Percentiles rank a stretch among this genome's conserved stretches.
Conservation (phyloP, 1,284 basidiomycete genomes). For the Malassezia psittaci region DNA sequence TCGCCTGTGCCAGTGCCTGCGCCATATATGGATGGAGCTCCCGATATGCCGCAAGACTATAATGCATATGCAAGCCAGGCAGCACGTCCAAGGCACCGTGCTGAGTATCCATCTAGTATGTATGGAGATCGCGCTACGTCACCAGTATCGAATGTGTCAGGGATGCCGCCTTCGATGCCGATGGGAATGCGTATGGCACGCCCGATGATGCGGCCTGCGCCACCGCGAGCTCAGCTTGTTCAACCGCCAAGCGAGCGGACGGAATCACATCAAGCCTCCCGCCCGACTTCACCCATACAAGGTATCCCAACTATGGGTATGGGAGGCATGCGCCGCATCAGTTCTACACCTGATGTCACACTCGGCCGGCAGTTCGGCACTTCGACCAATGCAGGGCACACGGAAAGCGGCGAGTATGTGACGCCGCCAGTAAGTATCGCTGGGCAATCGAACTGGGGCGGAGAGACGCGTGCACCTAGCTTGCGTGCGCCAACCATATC, state of each 20-base stretch:
- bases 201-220: not conserved
- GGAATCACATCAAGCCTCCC: not conserved
- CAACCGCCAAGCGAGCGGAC: slow-evolving; percentile 11
- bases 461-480: not conserved
- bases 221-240: slow-evolving; percentile 15
- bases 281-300: not conserved
- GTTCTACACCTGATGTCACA: slow-evolving; percentile 11
- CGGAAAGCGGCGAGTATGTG: not conserved
- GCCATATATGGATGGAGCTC: too few species aligned
- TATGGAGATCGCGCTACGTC: too few species aligned
- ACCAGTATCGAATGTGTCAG: too few species aligned
- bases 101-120: too few species aligned
- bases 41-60: too few species aligned
- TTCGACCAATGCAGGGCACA: not conserved
- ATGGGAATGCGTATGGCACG: not conserved
- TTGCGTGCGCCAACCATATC: not conserved
- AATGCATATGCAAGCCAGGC: too few species aligned
- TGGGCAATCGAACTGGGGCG: not conserved
- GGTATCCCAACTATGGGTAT: not conserved
- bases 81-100: too few species aligned
- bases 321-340: slow-evolving; percentile 4
- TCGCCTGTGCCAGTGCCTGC: too few species aligned
- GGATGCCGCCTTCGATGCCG: not conserved
- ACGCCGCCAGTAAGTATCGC: not conserved
- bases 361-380: not conserved